phyloP scores from a whole-genome alignment of 202 grass and related monocot species.

The Schoenoplectus tabernaemontani region DNA sequence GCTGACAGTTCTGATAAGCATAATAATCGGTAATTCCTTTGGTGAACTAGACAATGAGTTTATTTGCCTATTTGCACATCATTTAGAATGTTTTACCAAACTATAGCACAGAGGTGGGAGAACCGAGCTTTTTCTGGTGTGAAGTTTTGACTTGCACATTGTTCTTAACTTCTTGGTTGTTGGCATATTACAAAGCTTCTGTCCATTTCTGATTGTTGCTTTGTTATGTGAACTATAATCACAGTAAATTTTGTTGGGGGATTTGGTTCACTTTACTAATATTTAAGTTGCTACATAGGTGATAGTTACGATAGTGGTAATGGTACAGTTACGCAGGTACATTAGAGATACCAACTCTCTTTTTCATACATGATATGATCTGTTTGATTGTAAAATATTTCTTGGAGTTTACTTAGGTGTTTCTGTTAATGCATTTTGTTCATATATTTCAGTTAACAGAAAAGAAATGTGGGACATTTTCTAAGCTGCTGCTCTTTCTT shows the following conservation, averaged over 20 bases:
- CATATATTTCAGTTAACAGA: slow-evolving; percentile 30
- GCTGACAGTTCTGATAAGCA: not conserved
- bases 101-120: not conserved
- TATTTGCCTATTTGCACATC: not conserved
- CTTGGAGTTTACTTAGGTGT: not conserved
- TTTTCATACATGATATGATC: not conserved
- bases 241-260: not conserved
- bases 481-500: slow-evolving; percentile 82
- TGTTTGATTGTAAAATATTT: not conserved
- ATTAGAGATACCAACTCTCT: not conserved
- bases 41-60: not conserved
- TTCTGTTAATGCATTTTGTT: not conserved
- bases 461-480: slow-evolving; percentile 49
- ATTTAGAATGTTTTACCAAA: not conserved
- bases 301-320: not conserved
- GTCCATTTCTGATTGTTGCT: not conserved
- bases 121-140: not conserved
- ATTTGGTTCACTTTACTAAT: not conserved
- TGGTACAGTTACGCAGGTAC: not conserved
- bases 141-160: not conserved
- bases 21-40: not conserved
- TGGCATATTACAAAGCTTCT: not conserved
- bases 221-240: not conserved
- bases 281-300: not conserved
- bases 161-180: not conserved